Base-by-base conservation (phyloP, 371 early-diverging fungal genomes). In the Zychaea mexicana region DNA sequence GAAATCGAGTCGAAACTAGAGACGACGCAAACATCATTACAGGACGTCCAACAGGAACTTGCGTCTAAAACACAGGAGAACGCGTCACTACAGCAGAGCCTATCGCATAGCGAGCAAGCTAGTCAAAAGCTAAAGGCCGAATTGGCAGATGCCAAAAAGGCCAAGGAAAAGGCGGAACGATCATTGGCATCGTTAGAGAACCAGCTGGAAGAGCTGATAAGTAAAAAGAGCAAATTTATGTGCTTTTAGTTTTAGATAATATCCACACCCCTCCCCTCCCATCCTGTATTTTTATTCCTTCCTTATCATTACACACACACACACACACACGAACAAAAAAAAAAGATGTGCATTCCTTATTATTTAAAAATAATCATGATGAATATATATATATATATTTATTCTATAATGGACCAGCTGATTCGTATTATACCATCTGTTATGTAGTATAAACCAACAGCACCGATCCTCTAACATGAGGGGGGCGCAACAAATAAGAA, bases 171-270 rank as follows among this genome's bases (percentile, higher is more conserved):
- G 19, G 76, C 76, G 5, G 70, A 76, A 38, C 66, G 46, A 47
- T 62, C 72, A 17, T 59, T 61, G 52, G 54, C 64, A 22, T 38
- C 57, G 22, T 53, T 76, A 19, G 76, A 76, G 46, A 62, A 49
- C 21, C 72, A 67, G 27, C 49, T 76, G 54, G 76, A 76, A 47
- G 68, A 72, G 19, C 54, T 76, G 45, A 69, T 76, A 36, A 67
- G 67, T 38, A 71, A 72, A 28, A 71, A 67, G 62, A 69, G 66
- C 66, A 76, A 72, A 42, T 76, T 76, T 32, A 69, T 76, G 65
- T 76, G 76, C 39, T 72, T 76, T 47, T 76, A 76, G 57, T 45
- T 56, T 4, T 17, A 52, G 13, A 10, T 17, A 9, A 21, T 6
- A 8, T 7, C 22, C n/a, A 24, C 6, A 27, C 52, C 22, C 52